Evolutionary conservation across 257 asterid species (phyloP), one percentile per base, ranked within the genome.

Genomic region (Ajuga chamaepitys): DNA sequence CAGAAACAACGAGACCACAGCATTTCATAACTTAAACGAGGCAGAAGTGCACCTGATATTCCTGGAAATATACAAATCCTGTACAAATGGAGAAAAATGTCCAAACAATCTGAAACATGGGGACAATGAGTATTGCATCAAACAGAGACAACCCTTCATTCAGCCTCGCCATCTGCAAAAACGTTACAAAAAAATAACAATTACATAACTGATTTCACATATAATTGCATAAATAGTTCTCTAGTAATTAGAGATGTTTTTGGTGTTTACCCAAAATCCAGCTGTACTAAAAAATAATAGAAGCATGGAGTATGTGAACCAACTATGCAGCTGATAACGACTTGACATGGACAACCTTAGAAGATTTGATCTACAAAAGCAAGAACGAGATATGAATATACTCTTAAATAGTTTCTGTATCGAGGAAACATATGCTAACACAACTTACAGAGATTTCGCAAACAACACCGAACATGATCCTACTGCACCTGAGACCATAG

Each of bases 91-190:
- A 92, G 83, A 89, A 92, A 74, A 89, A 87, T 5, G 98, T 92
- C 98, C 98, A 92, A 66, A 87, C 89, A 65, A 92, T 92, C 86
- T 92, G 98, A 79, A 92, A 89, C 98, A 92, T 92, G 58, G 98
- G 98, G 68, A 92, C 98, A 40, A 92, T 92, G 72, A 89, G 95
- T 67, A 92, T 92, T 69, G 97, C 97, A 70, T 92, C 98, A 74
- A 88, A 92, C 68, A 89, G 81, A 21, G 96, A 87, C 68, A 92
- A 69, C 66, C 98, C 98, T 81, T 92, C 97, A 73, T 92, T 89
- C 73, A 92, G 77, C 77, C 97, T 78, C 62, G 98, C 85, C 98
- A 92, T 92, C 97, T 92, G 95, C 77, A 70, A 45, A 71, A 50
- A 73, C 40, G 55, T 69, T 52, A 59, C 51, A 42, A 51, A 17